A percentile compares a stretch with the other conserved stretches of the same genome.
Conservation (phyloP, 768 basidiomycete genomes). For the Xerocomellus amylosporus region DNA sequence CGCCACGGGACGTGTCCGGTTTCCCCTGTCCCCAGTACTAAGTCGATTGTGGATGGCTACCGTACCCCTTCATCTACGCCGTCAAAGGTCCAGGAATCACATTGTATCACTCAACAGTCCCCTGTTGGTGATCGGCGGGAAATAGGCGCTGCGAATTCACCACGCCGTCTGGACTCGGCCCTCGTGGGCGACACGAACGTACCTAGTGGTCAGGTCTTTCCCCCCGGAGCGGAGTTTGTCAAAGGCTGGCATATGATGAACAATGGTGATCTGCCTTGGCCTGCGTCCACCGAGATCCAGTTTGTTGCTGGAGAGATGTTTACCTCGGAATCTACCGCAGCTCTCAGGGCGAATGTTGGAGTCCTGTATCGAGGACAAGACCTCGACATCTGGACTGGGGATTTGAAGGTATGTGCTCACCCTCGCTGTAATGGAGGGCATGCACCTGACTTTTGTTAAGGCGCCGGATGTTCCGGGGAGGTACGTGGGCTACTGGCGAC, state of each 20-base stretch:
- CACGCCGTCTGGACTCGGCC: conserved; percentile 42
- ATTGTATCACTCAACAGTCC: not conserved
- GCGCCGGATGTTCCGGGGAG: conserved; percentile 73
- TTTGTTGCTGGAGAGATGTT: conserved; percentile 73
- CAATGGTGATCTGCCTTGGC: conserved; percentile 62
- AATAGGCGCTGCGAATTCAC: not conserved
- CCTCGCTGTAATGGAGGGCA: not conserved
- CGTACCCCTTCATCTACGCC: conserved; percentile 14
- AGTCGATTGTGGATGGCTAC: conserved; percentile 34
- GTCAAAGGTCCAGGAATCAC: conserved; percentile 1
- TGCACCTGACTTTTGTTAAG: conserved; percentile 29
- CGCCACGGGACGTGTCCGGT: not conserved
- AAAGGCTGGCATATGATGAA: conserved; percentile 81
- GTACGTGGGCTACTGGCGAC: conserved; percentile 75
- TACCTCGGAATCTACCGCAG: conserved; percentile 33
- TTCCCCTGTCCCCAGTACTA: conserved; percentile 9
- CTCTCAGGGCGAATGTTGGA: conserved; percentile 48
- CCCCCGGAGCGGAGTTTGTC: conserved; percentile 81
- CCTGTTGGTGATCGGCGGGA: conserved; percentile 1
- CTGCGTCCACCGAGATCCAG: conserved; percentile 59
- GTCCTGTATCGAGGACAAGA: conserved; percentile 52
- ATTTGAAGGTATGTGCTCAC: conserved; percentile 59
- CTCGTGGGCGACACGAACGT: conserved; percentile 71
- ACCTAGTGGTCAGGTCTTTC: conserved; percentile 71
- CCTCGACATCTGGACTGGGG: conserved; percentile 66